Evolutionary conservation across 139 green algal species (phyloP), one percentile per base, ranked within the genome.

Genomic region (Raphidocelis subcapitata): DNA sequence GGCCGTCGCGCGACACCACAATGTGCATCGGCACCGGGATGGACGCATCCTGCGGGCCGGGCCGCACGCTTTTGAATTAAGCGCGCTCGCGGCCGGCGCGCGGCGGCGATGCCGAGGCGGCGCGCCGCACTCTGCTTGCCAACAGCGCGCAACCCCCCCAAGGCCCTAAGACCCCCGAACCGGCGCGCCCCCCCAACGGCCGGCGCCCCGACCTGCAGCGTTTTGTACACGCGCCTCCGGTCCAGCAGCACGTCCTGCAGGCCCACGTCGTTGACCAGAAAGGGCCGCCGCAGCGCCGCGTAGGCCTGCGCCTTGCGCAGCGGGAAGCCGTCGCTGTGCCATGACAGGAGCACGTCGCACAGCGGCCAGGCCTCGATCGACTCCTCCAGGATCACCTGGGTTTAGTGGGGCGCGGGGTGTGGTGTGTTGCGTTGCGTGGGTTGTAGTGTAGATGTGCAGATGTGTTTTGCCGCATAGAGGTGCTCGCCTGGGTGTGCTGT

Each of bases 311-410:
- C 95, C 86, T 98, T 99, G 20, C 83, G 67, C 16, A 99, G 79
- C 0, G 96, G 96, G 61, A 98, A 99, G n/a, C 93, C 92, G 10
- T 95, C 86, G 37, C 84, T 94, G 86, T 97, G 92, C 92, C 97
- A 99, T 35, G 87, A 90, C 60, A 99, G 88, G 62, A 99, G 75
- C 64, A 83, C 91, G 49, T 98, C 88, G 31, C 86, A 91, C 18
- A 85, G 49, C 1, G 96, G 96, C 96, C 96, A 99, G 35, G 95
- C 84, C 29, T 97, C 90, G 5, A 97, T 78, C 0, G 88, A 82
- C 70, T 92, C 72, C 37, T 96, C 81, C 47, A 98, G 64, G 55
- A 99, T 98, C 47, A 81, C 61, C 21, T 82, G 70, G 2, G n/a
- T n/a, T n/a, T n/a, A n/a, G n/a, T n/a, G n/a, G n/a, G n/a, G n/a